Evolutionary conservation across 768 basidiomycete species (phyloP).

Genomic region (Hygrophoropsis aurantiaca): DNA sequence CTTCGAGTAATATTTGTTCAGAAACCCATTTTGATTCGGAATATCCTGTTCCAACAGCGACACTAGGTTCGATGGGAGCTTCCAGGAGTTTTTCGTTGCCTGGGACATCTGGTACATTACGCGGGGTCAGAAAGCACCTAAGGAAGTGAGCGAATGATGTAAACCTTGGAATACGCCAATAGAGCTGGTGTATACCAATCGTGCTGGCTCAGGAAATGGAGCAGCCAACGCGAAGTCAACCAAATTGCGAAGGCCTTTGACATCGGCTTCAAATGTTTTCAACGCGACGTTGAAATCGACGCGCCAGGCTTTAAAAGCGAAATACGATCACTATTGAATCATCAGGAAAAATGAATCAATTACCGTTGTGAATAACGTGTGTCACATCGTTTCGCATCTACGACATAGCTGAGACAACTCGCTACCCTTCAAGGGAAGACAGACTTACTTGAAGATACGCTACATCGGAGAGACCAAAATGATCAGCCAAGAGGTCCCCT

Average conservation of each 20-base stretch:
- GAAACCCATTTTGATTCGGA: slow-evolving; percentile 44
- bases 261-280: slow-evolving; percentile 25
- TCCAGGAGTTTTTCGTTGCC: slow-evolving; percentile 6
- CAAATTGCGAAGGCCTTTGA: slow-evolving; percentile 31
- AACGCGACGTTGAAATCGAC: slow-evolving; percentile 38
- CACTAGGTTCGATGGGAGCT: slow-evolving; percentile 18
- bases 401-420: background rate
- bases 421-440: too few relatives aligned
- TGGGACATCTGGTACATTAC: background rate
- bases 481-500: slow-evolving; percentile 3
- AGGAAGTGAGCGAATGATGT: too few relatives aligned
- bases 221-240: slow-evolving; percentile 32
- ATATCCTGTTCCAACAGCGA: slow-evolving; percentile 35
- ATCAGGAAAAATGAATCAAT: too few relatives aligned
- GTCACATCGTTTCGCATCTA: background rate
- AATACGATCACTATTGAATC: too few relatives aligned
- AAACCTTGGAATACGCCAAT: slow-evolving; percentile 26
- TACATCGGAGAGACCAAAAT: too few relatives aligned
- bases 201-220: slow-evolving; percentile 12
- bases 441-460: too few relatives aligned
- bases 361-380: slow-evolving; percentile 5
- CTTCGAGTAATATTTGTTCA: slow-evolving; percentile 35
- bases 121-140: too few relatives aligned
- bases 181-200: slow-evolving; percentile 33
- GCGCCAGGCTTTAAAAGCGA: slow-evolving; percentile 36